Conservation (phyloP, 345 rosid genomes). For the Euclidium syriacum region DNA sequence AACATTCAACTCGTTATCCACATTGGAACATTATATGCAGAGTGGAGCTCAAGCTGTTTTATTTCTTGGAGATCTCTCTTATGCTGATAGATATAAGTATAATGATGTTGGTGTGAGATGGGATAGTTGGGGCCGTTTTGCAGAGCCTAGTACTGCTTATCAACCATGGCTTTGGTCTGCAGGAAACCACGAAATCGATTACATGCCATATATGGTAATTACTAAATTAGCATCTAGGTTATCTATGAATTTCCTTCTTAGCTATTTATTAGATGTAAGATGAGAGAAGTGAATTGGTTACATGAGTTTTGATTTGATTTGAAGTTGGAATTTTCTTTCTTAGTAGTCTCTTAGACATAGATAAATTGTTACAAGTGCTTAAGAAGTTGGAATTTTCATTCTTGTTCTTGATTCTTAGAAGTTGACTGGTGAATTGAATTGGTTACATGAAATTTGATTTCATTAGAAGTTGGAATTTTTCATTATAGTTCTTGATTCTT, state of each 20-base stretch:
- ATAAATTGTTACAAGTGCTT: background rate
- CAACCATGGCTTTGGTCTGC: slow-evolving; percentile 96
- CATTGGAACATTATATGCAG: slow-evolving; percentile 79
- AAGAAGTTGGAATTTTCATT: too few species aligned
- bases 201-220: slow-evolving; percentile 86
- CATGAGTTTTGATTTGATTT: too few species aligned
- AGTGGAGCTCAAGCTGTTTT: slow-evolving; percentile 81
- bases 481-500: background rate
- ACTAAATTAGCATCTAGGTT: background rate
- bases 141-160: slow-evolving; percentile 82
- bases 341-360: background rate
- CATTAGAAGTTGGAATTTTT: background rate
- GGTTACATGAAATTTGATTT: background rate
- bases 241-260: background rate
- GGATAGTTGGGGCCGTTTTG: slow-evolving; percentile 94
- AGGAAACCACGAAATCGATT: slow-evolving; percentile 92
- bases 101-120: slow-evolving; percentile 77
- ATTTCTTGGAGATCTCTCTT: slow-evolving; percentile 91
- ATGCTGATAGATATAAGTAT: slow-evolving; percentile 82
- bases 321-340: background rate
- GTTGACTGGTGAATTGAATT: background rate
- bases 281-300: too few species aligned
- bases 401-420: too few species aligned
- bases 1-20: slow-evolving; percentile 87
- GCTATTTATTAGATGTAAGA: background rate